Conservation (phyloP, 805 yeast species). For the Blastobotrys peoriensis region DNA sequence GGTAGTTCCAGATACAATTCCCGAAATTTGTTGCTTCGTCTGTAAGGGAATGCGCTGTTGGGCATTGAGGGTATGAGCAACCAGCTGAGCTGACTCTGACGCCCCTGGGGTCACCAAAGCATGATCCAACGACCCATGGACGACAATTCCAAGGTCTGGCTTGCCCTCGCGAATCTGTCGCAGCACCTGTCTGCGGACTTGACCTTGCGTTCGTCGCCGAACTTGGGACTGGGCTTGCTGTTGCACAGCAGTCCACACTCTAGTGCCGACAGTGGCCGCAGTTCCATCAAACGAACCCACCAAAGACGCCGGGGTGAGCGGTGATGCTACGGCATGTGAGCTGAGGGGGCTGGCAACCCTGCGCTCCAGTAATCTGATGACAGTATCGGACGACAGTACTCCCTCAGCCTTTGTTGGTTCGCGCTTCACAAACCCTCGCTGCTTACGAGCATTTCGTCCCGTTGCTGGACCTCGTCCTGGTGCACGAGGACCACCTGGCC, state of each 20-base stretch:
- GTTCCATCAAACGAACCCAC: background rate
- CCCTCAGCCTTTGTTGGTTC: too few species aligned
- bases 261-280: background rate
- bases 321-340: too few species aligned
- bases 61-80: conserved; percentile 13
- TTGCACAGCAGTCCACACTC: background rate
- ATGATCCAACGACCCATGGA: background rate
- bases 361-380: too few species aligned
- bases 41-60: conserved; percentile 9
- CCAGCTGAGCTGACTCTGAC: background rate
- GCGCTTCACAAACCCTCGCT: too few species aligned
- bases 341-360: too few species aligned
- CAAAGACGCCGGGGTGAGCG: background rate
- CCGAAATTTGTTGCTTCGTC: conserved; percentile 9
- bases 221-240: background rate
- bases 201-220: too few species aligned
- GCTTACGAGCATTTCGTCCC: too few species aligned
- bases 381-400: too few species aligned
- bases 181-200: too few species aligned
- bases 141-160: background rate
- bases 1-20: conserved; percentile 16
- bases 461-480: too few species aligned
- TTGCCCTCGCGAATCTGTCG: background rate
- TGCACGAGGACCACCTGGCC: too few species aligned
- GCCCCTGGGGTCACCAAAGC: background rate